Evolutionary conservation across 2,329 filamentous ascomycete genomes (phyloP).

Genomic region (Thyridium curvatum): DNA sequence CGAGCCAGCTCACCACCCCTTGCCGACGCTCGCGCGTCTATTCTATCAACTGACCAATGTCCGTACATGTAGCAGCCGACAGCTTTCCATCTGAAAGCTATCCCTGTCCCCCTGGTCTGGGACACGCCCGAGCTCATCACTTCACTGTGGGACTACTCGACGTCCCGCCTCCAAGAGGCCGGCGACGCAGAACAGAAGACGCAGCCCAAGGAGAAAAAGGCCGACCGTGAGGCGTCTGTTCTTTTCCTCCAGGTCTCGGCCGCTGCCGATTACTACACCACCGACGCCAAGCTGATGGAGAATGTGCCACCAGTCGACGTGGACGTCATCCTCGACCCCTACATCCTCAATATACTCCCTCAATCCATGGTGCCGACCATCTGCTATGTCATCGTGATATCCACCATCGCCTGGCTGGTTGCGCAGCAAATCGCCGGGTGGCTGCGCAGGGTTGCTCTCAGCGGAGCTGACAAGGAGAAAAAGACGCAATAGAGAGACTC

Average conservation of each 20-base stretch:
- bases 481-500: constrained; percentile 27
- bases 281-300: constrained; percentile 68
- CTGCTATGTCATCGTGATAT: constrained; percentile 59
- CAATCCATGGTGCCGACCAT: constrained; percentile 68
- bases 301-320: constrained; percentile 66
- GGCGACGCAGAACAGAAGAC: constrained; percentile 5
- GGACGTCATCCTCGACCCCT: constrained; percentile 84
- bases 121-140: constrained; percentile 55
- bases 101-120: constrained; percentile 55
- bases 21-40: no score
- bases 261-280: constrained; percentile 79
- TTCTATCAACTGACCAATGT: no score
- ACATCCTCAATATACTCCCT: constrained; percentile 72
- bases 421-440: constrained; percentile 26
- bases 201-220: constrained; percentile 5
- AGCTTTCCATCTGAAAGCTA: constrained; percentile 63
- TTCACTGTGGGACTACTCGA: constrained; percentile 58
- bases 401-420: constrained; percentile 38
- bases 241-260: constrained; percentile 70
- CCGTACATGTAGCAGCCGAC: constrained; percentile 77
- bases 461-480: constrained; percentile 16
- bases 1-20: no score
- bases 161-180: constrained; percentile 33
- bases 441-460: constrained; percentile 19
- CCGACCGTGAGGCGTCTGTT: constrained; percentile 35